These are phyloP conservation scores for Harringtonia aguacate DNA, from an alignment of 2,329 filamentous ascomycete genomes.

Conservation along the genomic window DNA sequence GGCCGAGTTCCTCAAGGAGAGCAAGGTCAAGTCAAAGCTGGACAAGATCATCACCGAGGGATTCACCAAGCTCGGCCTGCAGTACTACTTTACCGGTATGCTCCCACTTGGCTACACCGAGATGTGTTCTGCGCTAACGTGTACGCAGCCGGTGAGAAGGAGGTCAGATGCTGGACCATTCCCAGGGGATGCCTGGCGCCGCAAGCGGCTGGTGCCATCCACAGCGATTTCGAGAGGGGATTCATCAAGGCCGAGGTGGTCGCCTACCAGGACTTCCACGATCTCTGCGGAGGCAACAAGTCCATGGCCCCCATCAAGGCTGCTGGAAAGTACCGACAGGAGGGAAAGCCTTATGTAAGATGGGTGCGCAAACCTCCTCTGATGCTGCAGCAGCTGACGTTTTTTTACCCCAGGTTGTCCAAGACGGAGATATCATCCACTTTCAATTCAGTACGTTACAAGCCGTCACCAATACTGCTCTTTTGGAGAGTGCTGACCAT, in stretches of 20 bases:
- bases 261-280: constrained; percentile 32
- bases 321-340: constrained; percentile 32
- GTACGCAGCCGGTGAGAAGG: constrained; percentile 28
- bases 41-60: constrained; percentile 33
- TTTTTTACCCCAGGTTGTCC: constrained; percentile 24
- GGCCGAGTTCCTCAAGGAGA: constrained; percentile 25
- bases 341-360: constrained; percentile 32
- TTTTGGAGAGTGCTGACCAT: constrained; percentile 1
- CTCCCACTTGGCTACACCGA: not conserved
- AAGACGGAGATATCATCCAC: constrained; percentile 32
- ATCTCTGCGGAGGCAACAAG: constrained; percentile 30
- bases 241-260: constrained; percentile 55
- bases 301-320: constrained; percentile 34
- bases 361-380: too few relatives aligned
- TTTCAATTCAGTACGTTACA: constrained; percentile 30
- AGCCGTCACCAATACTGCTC: not conserved
- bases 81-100: constrained; percentile 32
- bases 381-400: too few relatives aligned
- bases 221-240: constrained; percentile 97
- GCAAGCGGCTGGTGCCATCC: constrained; percentile 92
- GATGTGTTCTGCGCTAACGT: not conserved
- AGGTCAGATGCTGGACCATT: constrained; percentile 41
- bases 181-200: constrained; percentile 90
- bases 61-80: constrained; percentile 30
- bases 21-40: constrained; percentile 28